Conservation (phyloP, 1,284 basidiomycete genomes). For the Malassezia vespertilionis region DNA sequence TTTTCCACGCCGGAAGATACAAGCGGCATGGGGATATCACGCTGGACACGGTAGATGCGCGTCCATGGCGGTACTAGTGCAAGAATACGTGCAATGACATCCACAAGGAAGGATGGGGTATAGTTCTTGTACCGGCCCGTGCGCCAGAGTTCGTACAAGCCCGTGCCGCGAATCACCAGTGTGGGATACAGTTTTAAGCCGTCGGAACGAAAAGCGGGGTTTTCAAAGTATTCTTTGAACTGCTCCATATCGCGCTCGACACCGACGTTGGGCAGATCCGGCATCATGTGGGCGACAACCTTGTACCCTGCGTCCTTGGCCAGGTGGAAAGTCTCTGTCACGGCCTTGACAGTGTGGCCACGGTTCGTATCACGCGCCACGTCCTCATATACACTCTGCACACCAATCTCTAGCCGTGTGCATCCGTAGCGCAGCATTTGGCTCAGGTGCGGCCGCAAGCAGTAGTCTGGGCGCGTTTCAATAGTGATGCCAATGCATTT, state of each 20-base stretch:
- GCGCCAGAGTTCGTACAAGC: conserved; percentile 89
- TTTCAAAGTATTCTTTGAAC: conserved; percentile 97
- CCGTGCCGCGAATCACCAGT: conserved; percentile 92
- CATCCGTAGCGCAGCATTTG: conserved; percentile 99
- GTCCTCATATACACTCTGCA: conserved; percentile 98
- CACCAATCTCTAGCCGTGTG: conserved; percentile 93
- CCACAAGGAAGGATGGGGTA: conserved; percentile 92
- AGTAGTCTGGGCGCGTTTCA: conserved; percentile 97
- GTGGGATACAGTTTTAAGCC: conserved; percentile 98
- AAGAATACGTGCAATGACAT: conserved; percentile 88
- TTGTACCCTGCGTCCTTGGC: conserved; percentile 99
- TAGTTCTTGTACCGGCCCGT: conserved; percentile 98
- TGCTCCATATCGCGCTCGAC: conserved; percentile 94
- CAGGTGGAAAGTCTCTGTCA: conserved; percentile 93
- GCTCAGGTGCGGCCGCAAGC: conserved; percentile 87
- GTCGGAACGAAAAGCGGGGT: conserved; percentile 91
- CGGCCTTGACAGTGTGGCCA: conserved; percentile 86
- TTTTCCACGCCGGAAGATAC: conserved; percentile 91
- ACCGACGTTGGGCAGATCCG: conserved; percentile 79
- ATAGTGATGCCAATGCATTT: conserved; percentile 99
- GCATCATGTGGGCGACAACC: conserved; percentile 56
- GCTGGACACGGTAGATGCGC: conserved; percentile 77
- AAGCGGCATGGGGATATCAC: conserved; percentile 43
- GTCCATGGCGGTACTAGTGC: conserved; percentile 98
- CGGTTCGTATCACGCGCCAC: conserved; percentile 97